Evolutionary conservation across 768 basidiomycete species (phyloP).

Genomic region (Russula emetica): DNA sequence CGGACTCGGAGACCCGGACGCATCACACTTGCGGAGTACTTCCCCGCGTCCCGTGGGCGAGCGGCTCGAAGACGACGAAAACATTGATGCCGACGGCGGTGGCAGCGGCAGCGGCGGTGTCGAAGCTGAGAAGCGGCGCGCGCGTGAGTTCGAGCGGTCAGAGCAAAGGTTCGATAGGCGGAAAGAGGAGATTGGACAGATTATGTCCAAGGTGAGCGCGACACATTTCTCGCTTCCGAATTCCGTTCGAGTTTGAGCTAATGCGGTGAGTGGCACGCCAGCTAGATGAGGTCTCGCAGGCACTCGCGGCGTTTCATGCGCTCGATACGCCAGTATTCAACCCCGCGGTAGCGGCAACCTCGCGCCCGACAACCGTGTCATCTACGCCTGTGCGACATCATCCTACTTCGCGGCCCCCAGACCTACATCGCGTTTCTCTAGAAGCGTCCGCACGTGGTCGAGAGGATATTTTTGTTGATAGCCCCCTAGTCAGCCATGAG

Average conservation of each 20-base stretch:
- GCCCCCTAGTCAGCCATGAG: constrained; percentile 32
- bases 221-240: background rate
- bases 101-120: constrained; percentile 2
- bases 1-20: constrained; percentile 33
- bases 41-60: constrained; percentile 13
- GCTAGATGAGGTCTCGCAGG: constrained; percentile 52
- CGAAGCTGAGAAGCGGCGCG: constrained; percentile 36
- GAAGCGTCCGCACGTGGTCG: constrained; percentile 2
- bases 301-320: constrained; percentile 43
- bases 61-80: constrained; percentile 17
- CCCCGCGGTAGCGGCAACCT: constrained; percentile 29
- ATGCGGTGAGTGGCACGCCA: constrained; percentile 31
- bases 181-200: constrained; percentile 61
- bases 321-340: constrained; percentile 42
- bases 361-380: constrained; percentile 35
- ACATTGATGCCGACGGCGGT: background rate
- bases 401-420: constrained; percentile 29
- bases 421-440: constrained; percentile 23
- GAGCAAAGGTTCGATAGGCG: constrained; percentile 65
- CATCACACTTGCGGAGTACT: constrained; percentile 9
- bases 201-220: constrained; percentile 68
- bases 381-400: constrained; percentile 29
- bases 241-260: background rate
- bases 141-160: constrained; percentile 64
- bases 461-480: constrained; percentile 34